Evolutionary conservation across 495 filamentous ascomycete species (phyloP).

Genomic region (Aspergillus olivimuriae): DNA sequence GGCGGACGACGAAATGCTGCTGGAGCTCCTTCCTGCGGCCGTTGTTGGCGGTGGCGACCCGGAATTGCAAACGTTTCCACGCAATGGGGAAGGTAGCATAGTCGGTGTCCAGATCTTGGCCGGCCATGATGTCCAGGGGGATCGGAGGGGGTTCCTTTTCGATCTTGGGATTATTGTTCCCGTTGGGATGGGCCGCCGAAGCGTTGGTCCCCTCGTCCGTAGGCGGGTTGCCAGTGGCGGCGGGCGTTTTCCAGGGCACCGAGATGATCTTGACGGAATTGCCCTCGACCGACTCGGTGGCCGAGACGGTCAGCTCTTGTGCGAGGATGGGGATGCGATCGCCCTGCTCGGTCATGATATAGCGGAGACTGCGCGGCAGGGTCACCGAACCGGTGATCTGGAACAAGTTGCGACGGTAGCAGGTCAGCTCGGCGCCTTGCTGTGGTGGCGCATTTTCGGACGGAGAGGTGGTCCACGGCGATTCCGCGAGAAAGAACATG

Average conservation of each 20-base stretch:
- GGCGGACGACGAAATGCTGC: slow-evolving; percentile 71
- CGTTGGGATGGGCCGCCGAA: slow-evolving; percentile 29
- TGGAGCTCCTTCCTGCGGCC: slow-evolving; percentile 73
- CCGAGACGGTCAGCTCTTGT: slow-evolving; percentile 73
- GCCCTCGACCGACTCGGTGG: slow-evolving; percentile 85
- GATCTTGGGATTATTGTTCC: slow-evolving; percentile 48
- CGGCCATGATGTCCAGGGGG: slow-evolving; percentile 65
- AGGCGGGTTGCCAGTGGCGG: slow-evolving; percentile 54
- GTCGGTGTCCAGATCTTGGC: slow-evolving; percentile 71
- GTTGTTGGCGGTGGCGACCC: slow-evolving; percentile 83
- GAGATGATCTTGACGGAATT: slow-evolving; percentile 85
- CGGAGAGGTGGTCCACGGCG: slow-evolving; percentile 60
- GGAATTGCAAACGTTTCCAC: slow-evolving; percentile 90
- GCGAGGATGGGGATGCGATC: slow-evolving; percentile 67
- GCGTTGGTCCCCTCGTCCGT: slow-evolving; percentile 38
- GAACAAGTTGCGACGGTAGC: slow-evolving; percentile 86
- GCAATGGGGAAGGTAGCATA: slow-evolving; percentile 76
- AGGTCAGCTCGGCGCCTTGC: slow-evolving; percentile 70
- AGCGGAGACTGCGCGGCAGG: slow-evolving; percentile 62
- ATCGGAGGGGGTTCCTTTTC: slow-evolving; percentile 63
- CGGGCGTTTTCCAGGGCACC: slow-evolving; percentile 86
- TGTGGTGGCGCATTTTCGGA: slow-evolving; percentile 59
- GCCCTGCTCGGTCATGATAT: slow-evolving; percentile 71
- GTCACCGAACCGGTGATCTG: slow-evolving; percentile 82
- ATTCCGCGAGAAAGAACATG: slow-evolving; percentile 92